Evolutionary conservation across 257 asterid species (phyloP).

Genomic region (Solanum medicagineum): DNA sequence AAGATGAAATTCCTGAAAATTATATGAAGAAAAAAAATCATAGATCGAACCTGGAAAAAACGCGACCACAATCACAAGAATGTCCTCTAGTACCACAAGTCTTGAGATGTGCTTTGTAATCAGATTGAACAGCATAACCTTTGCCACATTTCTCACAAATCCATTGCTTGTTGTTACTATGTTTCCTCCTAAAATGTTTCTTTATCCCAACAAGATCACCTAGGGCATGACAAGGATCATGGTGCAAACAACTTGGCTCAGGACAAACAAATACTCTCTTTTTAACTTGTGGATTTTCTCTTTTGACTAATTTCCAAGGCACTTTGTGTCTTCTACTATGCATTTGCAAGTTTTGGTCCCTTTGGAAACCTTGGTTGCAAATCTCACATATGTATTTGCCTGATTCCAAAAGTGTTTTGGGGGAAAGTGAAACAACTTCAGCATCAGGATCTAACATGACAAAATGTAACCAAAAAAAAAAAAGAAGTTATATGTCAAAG

Average conservation of each 20-base stretch:
- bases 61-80: constrained; percentile 66
- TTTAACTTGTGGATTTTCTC: constrained; percentile 31
- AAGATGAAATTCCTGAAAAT: too few species aligned
- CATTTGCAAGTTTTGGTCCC: constrained; percentile 20
- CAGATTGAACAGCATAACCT: constrained; percentile 68
- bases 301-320: constrained; percentile 20
- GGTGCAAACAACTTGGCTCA: constrained; percentile 65
- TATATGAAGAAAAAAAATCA: too few species aligned
- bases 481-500: not conserved
- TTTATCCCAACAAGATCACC: constrained; percentile 75
- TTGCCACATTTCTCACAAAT: constrained; percentile 59
- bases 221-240: constrained; percentile 61
- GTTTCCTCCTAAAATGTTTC: constrained; percentile 62
- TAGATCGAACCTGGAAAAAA: constrained; percentile 26
- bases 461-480: not conserved
- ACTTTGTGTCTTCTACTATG: constrained; percentile 16
- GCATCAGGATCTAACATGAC: constrained; percentile 7
- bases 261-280: constrained; percentile 71
- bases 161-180: constrained; percentile 61
- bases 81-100: constrained; percentile 75
- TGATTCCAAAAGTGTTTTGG: constrained; percentile 12
- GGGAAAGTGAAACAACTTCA: constrained; percentile 14
- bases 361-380: constrained; percentile 15
- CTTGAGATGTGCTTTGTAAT: constrained; percentile 61
- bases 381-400: constrained; percentile 15